Conservation (phyloP, 345 rosid genomes). For the Arabis alpina region DNA sequence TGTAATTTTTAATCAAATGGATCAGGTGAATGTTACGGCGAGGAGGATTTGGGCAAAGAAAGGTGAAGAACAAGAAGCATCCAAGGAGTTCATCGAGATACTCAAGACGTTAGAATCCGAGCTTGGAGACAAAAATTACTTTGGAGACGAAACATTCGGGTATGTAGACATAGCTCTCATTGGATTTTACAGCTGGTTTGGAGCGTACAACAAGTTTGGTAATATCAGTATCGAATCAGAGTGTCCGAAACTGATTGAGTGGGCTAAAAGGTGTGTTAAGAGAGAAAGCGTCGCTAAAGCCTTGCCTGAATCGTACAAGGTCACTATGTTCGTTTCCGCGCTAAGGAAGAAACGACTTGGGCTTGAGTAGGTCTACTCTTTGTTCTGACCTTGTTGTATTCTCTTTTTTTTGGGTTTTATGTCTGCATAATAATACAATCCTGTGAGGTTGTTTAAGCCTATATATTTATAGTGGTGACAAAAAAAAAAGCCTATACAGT, state of each 20-base stretch:
- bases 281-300: slow-evolving; percentile 30
- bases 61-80: slow-evolving; percentile 26
- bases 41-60: slow-evolving; percentile 5
- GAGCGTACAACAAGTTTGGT: slow-evolving; percentile 24
- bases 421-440: neutral
- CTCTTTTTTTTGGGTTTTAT: neutral
- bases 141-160: slow-evolving; percentile 31
- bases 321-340: neutral
- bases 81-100: slow-evolving; percentile 29
- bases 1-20: neutral
- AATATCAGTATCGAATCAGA: slow-evolving; percentile 21
- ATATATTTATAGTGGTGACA: too few relatives aligned
- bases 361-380: slow-evolving; percentile 12
- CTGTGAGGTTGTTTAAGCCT: slow-evolving; percentile 5
- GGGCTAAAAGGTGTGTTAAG: slow-evolving; percentile 31
- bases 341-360: slow-evolving; percentile 4
- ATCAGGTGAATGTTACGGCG: neutral
- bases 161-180: slow-evolving; percentile 36
- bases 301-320: slow-evolving; percentile 11
- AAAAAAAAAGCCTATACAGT: too few relatives aligned
- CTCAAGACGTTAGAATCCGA: slow-evolving; percentile 31
- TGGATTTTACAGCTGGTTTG: slow-evolving; percentile 30
- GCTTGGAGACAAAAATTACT: slow-evolving; percentile 30
- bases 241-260: slow-evolving; percentile 13
- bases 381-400: neutral